These are phyloP conservation scores for Nothophoma quercina DNA, from an alignment of 2,329 filamentous ascomycete genomes.

Conservation along the genomic window DNA sequence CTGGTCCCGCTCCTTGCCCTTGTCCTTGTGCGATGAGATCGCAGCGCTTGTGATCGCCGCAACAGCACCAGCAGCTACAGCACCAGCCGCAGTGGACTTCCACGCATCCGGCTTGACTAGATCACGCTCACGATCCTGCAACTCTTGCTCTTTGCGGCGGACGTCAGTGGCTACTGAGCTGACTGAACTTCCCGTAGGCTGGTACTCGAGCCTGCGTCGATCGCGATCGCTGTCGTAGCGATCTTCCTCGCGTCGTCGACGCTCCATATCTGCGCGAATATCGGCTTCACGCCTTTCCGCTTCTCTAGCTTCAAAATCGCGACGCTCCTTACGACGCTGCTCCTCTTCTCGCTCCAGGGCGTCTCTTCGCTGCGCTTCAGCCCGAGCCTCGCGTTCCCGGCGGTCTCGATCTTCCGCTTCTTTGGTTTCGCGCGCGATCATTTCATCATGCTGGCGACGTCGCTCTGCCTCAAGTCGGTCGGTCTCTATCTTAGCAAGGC, in stretches of 20 bases:
- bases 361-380: conserved; percentile 40
- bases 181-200: conserved; percentile 39
- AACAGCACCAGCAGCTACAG: conserved; percentile 43
- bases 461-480: conserved; percentile 36
- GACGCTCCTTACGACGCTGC: conserved; percentile 35
- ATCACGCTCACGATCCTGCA: conserved; percentile 45
- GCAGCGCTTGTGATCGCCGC: conserved; percentile 42
- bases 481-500: conserved; percentile 36
- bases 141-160: conserved; percentile 44
- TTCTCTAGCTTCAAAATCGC: conserved; percentile 34
- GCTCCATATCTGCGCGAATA: conserved; percentile 36
- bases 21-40: conserved; percentile 39
- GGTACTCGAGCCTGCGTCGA: conserved; percentile 35
- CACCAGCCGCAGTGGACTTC: conserved; percentile 49
- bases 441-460: conserved; percentile 36
- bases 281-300: conserved; percentile 40
- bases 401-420: conserved; percentile 41
- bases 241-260: conserved; percentile 36
- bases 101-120: conserved; percentile 44
- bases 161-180: conserved; percentile 43
- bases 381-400: conserved; percentile 34
- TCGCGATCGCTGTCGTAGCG: conserved; percentile 35
- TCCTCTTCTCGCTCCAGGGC: conserved; percentile 41
- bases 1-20: conserved; percentile 20
- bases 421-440: conserved; percentile 37